A percentile compares a stretch with the other conserved stretches of the same genome.
phyloP scores from a whole-genome alignment of 2,329 filamentous ascomycete species.

The Alternaria alternata region DNA sequence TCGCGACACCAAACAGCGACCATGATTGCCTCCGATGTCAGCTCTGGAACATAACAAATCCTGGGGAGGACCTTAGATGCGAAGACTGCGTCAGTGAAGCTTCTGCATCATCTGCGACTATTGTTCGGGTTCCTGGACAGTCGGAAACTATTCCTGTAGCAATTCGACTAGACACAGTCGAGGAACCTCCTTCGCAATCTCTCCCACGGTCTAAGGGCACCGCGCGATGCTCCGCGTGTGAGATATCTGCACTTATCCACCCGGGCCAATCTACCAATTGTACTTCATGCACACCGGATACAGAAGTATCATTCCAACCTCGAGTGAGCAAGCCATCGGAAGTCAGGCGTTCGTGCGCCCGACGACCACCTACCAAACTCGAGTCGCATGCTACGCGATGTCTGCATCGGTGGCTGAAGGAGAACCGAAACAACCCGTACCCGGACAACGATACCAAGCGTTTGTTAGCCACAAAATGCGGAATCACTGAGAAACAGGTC shows the following conservation, averaged over 20 bases:
- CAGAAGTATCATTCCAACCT: constrained; percentile 17
- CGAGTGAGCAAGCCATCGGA: constrained; percentile 16
- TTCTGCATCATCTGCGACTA: constrained; percentile 3
- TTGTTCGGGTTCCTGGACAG: neutral
- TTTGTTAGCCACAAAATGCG: constrained; percentile 39
- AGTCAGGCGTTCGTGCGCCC: constrained; percentile 41
- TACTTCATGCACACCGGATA: constrained; percentile 21
- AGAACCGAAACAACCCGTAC: constrained; percentile 42
- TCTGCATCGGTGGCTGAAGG: constrained; percentile 42
- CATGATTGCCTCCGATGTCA: constrained; percentile 33
- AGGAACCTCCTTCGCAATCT: neutral
- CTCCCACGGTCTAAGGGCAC: neutral
- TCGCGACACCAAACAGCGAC: constrained; percentile 14
- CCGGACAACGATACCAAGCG: constrained; percentile 41
- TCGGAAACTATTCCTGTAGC: neutral
- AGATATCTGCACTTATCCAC: constrained; percentile 28
- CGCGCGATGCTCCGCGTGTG: constrained; percentile 35
- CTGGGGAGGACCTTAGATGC: constrained; percentile 31
- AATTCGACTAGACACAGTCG: neutral
- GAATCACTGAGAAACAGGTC: constrained; percentile 47
- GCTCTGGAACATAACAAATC: constrained; percentile 34
- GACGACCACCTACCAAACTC: constrained; percentile 38
- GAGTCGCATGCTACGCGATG: constrained; percentile 36
- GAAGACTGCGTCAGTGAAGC: constrained; percentile 26
- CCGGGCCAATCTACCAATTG: constrained; percentile 19